These are phyloP conservation scores for Flaveria robusta DNA, from an alignment of 129 eudicot species.

Conservation along the genomic window DNA sequence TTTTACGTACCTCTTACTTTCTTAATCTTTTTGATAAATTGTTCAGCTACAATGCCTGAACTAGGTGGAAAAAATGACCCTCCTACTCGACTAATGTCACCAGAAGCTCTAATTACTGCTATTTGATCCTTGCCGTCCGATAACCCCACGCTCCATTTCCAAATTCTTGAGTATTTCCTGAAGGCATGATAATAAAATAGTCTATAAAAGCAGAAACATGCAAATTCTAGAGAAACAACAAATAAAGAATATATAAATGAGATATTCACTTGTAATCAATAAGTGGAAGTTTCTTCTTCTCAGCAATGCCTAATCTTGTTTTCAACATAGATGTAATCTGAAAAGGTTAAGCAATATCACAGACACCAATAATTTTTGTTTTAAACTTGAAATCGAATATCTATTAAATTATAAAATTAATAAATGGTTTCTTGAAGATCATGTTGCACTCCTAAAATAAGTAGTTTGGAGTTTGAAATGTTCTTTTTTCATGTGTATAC, in stretches of 20 bases:
- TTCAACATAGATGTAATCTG: constrained; percentile 86
- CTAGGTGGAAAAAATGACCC: too few species aligned
- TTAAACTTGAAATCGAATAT: constrained; percentile 25
- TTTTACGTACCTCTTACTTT: constrained; percentile 52
- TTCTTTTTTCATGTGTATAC: constrained; percentile 29
- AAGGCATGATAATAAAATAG: constrained; percentile 7
- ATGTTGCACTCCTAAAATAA: not conserved
- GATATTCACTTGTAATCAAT: constrained; percentile 78
- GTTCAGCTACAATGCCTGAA: too few species aligned
- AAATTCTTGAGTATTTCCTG: constrained; percentile 80
- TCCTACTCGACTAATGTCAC: constrained; percentile 72
- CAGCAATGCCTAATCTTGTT: constrained; percentile 64
- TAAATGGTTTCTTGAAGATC: not conserved
- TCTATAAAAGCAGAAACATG: not conserved
- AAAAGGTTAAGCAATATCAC: constrained; percentile 34
- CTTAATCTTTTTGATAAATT: constrained; percentile 80
- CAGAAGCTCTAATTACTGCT: constrained; percentile 92
- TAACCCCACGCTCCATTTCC: constrained; percentile 77
- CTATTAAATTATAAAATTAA: not conserved
- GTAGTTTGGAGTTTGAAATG: too few species aligned
- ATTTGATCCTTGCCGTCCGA: constrained; percentile 72
- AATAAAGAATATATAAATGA: not conserved
- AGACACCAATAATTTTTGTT: not conserved
- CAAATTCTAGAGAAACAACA: too few species aligned
- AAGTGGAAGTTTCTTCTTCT: constrained; percentile 60